Evolutionary conservation across 495 filamentous ascomycete genomes (phyloP), one percentile per base, ranked within the genome.

Genomic region (Penicillium daleae): DNA sequence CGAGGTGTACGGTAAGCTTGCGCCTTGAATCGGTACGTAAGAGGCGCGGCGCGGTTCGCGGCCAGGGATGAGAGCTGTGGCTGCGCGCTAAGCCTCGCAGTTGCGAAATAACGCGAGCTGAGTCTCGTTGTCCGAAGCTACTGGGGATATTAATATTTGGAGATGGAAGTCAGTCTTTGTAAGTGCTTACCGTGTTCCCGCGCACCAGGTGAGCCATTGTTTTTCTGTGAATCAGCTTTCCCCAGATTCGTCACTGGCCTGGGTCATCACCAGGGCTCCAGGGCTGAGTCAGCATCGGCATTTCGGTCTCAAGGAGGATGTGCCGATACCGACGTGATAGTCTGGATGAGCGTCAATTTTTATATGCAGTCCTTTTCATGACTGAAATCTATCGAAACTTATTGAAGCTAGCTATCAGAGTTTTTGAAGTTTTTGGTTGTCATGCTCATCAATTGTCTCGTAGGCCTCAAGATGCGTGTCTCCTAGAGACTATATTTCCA

Each of bases 221-320:
- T 64, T 61, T 66, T 57, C 48, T n/a, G 56, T 24, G 9, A 24
- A 0, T 12, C n/a, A 57, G 55, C 55, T 46, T 37, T 65, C 66
- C 63, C 69, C 66, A 62, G 46, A 50, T 50, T 50, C 46, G 29
- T 29, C 46, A 27, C 2, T 21, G n/a, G 10, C 22, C 40, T 8
- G n/a, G 4, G 15, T 8, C 19, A 21, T 19, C 19, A n/a, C n/a
- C n/a, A n/a, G n/a, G 24, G 46, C 24, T 17, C 10, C 27, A 49
- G 0, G 7, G 46, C 24, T 50, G 46, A 50, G 46, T 50, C 22
- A 50, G 46, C 46, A 50, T 50, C 46, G 46, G 46, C 24, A 50
- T 50, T 9, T 50, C 46, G 46, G 46, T 13, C 4, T 50, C 21
- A 2, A 44, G 21, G 42, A 46, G 0, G 8, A 22, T 12, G 2